Evolutionary conservation across 2,329 filamentous ascomycete species (phyloP).

Genomic region (Trichoderma koningii): DNA sequence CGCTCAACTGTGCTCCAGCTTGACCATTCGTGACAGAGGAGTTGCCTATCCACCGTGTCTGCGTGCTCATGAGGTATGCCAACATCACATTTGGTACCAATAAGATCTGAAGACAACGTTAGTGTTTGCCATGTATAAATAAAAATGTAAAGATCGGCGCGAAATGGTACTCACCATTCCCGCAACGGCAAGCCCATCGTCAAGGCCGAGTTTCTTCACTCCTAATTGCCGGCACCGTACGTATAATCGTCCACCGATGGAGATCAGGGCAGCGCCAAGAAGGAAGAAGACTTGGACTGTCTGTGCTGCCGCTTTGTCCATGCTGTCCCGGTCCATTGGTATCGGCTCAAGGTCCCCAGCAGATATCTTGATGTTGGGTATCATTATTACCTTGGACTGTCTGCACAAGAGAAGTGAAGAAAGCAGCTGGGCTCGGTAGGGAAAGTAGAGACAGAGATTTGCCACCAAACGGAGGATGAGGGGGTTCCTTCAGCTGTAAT

Average conservation of each 20-base stretch:
- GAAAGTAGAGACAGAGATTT: not conserved
- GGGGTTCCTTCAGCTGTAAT: conserved; percentile 17
- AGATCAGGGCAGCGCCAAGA: not conserved
- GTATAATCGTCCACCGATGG: conserved; percentile 6
- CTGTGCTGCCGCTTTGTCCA: not conserved
- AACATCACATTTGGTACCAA: conserved; percentile 14
- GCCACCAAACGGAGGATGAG: not conserved
- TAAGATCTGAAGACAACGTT: conserved; percentile 2
- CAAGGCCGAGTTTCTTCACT: conserved; percentile 9
- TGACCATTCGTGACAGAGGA: not conserved
- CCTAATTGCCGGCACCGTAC: not conserved
- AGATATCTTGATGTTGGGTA: not conserved
- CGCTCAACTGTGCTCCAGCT: not conserved
- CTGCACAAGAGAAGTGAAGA: not conserved
- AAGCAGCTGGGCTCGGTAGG: not conserved
- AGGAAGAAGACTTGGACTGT: conserved; percentile 10
- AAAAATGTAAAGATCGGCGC: not conserved
- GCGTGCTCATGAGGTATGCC: conserved; percentile 8
- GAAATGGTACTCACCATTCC: conserved; percentile 9
- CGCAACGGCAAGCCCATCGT: conserved; percentile 8
- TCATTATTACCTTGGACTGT: not conserved
- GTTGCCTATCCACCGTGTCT: conserved; percentile 22
- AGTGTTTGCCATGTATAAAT: not conserved
- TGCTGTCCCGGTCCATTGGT: not conserved
- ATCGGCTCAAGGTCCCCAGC: conserved; percentile 1